These are phyloP conservation scores for Corylus avellana DNA, from an alignment of 306 rosid species.

Conservation along the genomic window DNA sequence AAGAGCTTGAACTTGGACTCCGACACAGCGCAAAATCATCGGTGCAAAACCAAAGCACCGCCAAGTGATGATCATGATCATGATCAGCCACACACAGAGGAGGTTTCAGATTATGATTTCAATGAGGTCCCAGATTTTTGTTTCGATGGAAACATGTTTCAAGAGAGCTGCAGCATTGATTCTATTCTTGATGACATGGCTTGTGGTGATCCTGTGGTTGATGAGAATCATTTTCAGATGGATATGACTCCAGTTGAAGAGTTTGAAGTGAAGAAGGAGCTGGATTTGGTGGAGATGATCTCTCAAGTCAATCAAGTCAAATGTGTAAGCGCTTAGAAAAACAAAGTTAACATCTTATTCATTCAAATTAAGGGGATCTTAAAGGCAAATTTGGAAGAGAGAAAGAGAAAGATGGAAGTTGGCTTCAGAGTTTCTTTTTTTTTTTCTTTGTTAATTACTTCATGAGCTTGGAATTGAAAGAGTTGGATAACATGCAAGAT, in stretches of 20 bases:
- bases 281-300: conserved; percentile 91
- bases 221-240: conserved; percentile 25
- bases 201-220: conserved; percentile 6
- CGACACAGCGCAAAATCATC: conserved; percentile 29
- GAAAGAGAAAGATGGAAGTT: not conserved
- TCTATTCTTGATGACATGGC: conserved; percentile 59
- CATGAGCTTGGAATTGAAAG: no score
- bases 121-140: conserved; percentile 55
- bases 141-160: conserved; percentile 61
- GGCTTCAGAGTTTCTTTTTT: not conserved
- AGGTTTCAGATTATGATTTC: conserved; percentile 45
- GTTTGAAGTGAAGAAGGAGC: conserved; percentile 60
- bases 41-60: conserved; percentile 38
- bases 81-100: not conserved
- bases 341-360: not conserved
- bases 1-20: conserved; percentile 73
- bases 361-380: not conserved
- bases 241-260: conserved; percentile 26
- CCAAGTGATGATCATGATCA: not conserved
- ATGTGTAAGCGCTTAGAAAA: conserved; percentile 8
- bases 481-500: no score
- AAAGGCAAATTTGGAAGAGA: not conserved
- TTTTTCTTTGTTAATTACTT: no score
- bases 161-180: conserved; percentile 58
- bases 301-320: conserved; percentile 39